A percentile compares a stretch with the other conserved stretches of the same genome.
Conservation (phyloP, 495 filamentous ascomycete species). For the Polyplosphaeria fusca region DNA sequence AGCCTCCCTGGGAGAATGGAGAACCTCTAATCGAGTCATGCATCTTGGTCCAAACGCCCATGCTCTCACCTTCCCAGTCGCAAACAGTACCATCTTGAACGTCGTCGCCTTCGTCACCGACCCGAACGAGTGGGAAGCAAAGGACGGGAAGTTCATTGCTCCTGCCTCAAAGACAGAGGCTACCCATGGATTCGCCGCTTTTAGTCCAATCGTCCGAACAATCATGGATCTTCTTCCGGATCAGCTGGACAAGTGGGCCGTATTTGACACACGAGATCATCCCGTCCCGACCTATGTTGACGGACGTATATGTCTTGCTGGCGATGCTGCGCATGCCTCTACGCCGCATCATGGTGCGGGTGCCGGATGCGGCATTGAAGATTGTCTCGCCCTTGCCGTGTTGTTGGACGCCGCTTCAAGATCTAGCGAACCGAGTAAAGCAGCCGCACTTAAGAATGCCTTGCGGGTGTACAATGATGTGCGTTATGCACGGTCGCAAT, state of each 20-base stretch:
- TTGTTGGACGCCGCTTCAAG: too few relatives aligned
- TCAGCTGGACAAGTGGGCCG: conserved; percentile 52
- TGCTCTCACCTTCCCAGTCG: conserved; percentile 50
- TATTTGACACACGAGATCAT: conserved; percentile 52
- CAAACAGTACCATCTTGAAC: conserved; percentile 45
- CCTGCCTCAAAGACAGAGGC: not conserved
- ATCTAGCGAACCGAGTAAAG: conserved; percentile 42
- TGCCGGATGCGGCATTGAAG: conserved; percentile 55
- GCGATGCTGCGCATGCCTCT: conserved; percentile 46
- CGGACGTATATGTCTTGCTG: conserved; percentile 47
- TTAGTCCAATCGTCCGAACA: conserved; percentile 41
- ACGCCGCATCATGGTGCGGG: conserved; percentile 54
- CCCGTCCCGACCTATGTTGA: conserved; percentile 44
- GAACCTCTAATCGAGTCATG: conserved; percentile 44
- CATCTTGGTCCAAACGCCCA: conserved; percentile 49
- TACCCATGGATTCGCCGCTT: conserved; percentile 37
- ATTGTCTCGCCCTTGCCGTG: conserved; percentile 47
- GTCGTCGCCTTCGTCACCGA: conserved; percentile 49
- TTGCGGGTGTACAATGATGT: conserved; percentile 7
- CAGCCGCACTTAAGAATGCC: not conserved
- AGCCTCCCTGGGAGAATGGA: conserved; percentile 44
- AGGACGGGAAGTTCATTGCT: conserved; percentile 10
- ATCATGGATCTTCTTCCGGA: conserved; percentile 48
- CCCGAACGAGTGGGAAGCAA: conserved; percentile 43
- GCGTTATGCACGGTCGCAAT: conserved; percentile 18